Percentiles rank a stretch among this genome's conserved stretches.
Evolutionary conservation across 805 yeast genomes (phyloP).

Genomic region (Ogataea zsoltii): DNA sequence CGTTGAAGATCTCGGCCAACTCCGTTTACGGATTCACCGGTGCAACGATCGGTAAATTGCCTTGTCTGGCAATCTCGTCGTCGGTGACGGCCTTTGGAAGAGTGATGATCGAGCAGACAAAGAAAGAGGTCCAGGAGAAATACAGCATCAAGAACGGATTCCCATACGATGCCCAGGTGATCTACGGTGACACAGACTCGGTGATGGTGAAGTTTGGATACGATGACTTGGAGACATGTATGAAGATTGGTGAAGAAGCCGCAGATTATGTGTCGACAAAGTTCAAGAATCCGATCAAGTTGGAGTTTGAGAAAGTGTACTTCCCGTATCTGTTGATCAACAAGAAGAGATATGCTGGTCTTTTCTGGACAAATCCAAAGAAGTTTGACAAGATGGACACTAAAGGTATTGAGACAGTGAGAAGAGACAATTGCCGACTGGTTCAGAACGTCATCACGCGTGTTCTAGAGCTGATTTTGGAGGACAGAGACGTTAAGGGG

Average conservation of each 20-base stretch:
- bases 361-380: constrained; percentile 93
- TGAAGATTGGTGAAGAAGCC: constrained; percentile 92
- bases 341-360: constrained; percentile 96
- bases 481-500: constrained; percentile 80
- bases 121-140: constrained; percentile 76
- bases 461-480: constrained; percentile 79
- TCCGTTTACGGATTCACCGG: constrained; percentile 99
- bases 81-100: constrained; percentile 96
- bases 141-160: constrained; percentile 83
- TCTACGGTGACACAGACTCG: constrained; percentile 98
- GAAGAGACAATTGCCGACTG: constrained; percentile 94
- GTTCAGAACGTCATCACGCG: constrained; percentile 95
- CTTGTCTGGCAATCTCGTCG: constrained; percentile 94
- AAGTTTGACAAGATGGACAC: constrained; percentile 96
- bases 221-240: constrained; percentile 74
- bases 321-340: constrained; percentile 92
- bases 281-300: constrained; percentile 83
- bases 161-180: constrained; percentile 82
- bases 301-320: constrained; percentile 96
- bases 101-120: constrained; percentile 93
- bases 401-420: constrained; percentile 96
- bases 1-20: constrained; percentile 94
- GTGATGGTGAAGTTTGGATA: constrained; percentile 98
- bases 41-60: constrained; percentile 95
- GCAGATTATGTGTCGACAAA: constrained; percentile 81